Base-by-base conservation (phyloP, 768 basidiomycete species). In the Amanita pseudoporphyria region DNA sequence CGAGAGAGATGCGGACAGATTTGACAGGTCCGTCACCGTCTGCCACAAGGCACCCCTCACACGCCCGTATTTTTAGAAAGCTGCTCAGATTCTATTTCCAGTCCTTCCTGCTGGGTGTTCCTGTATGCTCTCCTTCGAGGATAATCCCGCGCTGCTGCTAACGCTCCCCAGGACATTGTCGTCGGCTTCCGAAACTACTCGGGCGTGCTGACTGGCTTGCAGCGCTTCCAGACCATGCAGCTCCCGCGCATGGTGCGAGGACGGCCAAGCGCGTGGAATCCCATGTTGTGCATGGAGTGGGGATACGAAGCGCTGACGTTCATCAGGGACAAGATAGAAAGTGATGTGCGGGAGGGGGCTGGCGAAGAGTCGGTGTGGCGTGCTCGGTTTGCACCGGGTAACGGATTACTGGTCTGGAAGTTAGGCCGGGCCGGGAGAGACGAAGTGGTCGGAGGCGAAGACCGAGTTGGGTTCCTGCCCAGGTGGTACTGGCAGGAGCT, bases 81-180 rank as follows among this genome's bases (percentile, higher is more conserved):
- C 68, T 94, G n/a, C 77, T 94, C 51, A 92, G 89, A 59, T 90
- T 90, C 64, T 93, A 92, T 70, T 79, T 91, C 53, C 91, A 94
- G 59, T 92, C 89, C 1, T 93, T 90, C 64, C 74, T 94, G 22
- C 77, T 94, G 47, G 92, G 91, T 43, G 89, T 94, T n/a, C 91
- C 90, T 18, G 85, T 85, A 62, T 57, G 82, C 63, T 49, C n/a
- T 53, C 47, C n/a, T 48, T 36, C 26, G 42, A 44, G 21, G 51
- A 52, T 49, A 45, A 45, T 52, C 37, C 48, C 10, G 45, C 21
- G 24, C 47, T 36, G 47, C 35, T 43, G 33, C 35, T 53, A 35
- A 52, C 45, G 7, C n/a, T 24, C 14, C 30, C 21, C 22, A 89
- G 87, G 84, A 88, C 63, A 82, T 94, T 45, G 64, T 91, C 9